Evolutionary conservation across 2,329 filamentous ascomycete genomes (phyloP), one percentile per base, ranked within the genome.

Genomic region (Clarireedia homoeocarpa): DNA sequence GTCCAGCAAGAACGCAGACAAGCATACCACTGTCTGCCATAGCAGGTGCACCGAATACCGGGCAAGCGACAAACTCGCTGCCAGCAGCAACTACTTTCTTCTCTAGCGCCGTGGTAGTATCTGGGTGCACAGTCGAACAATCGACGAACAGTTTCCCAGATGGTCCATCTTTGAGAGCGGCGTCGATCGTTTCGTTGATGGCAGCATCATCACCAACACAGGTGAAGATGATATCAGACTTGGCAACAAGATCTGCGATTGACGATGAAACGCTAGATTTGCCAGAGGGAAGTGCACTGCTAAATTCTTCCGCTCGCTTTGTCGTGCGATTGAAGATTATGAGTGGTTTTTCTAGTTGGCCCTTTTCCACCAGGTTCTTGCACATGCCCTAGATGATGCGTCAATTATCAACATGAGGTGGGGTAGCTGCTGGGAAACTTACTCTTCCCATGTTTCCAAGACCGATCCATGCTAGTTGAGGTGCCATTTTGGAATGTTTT

Each of bases 371-470:
- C 39, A 96, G 76, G 69, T 95, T 96, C 71, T 85, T 87, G 72
- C 78, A 82, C 88, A 95, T 95, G 61, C 86, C 89, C 64, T 67
- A 39, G 15, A 34, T 40, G 17, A 47, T 40, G 38, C 36, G 14
- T 44, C 55, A 55, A 36, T 45, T 40, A 48, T 30, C 12, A 53
- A n/a, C 30, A 45, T 42, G 50, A 20, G 20, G 14, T 15, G 46
- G 15, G 48, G 54, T 36, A 47, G 46, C 30, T 17, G 5, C n/a
- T 6, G 42, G 30, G 72, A 20, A 6, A 36, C 81, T 74, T 74
- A 87, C 88, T 67, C 85, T 80, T 62, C 89, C 91, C 83, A 95
- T 95, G 70, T 95, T 95, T 52, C 90, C 90, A 51, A 95, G 79
- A 56, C 91, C 90, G 54, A 95, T 83, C 83, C 84, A 95, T 64